Base-by-base conservation (phyloP, 2,329 filamentous ascomycete species). In the Paraconiothyrium brasiliense region DNA sequence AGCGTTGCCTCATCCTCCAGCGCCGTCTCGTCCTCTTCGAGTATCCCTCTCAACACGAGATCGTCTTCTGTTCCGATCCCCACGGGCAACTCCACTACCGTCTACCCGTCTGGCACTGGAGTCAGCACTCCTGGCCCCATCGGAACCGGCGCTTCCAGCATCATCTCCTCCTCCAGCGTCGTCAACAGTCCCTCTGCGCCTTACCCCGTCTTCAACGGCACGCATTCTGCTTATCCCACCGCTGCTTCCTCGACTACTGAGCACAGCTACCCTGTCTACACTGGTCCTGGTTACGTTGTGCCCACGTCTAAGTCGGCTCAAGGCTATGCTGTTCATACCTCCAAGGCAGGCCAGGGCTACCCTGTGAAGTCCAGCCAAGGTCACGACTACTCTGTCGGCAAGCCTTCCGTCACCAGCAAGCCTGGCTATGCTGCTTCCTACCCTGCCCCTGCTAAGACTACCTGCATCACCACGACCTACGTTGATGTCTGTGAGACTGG, bases 401-500 rank as follows among this genome's bases (percentile, higher is more conserved):
- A 43, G 37, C 60, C 67, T 20, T 68, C 63, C 1, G 52, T 70
- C 1, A 67, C 70, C 0, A 54, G 67, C 61, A 61, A 69, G 52
- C 65, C 69, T 10, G 57, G 59, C 11, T 43, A 64, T 37, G 32
- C 64, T 22, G 62, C 50, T 34, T 67, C 64, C 3, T 63, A 48
- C 27, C 62, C 61, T n/a, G 59, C 66, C 13, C 49, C 58, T 39
- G 57, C 52, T 24, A 67, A 63, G 10, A 70, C 67, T 11, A 67
- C 66, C 20, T 63, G 67, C 16, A 62, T 67, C 44, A 71, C 66
- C 13, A 70, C 70, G 41, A 72, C 73, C 24, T 78, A 78, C 57
- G 67, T 77, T n/a, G 76, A 78, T 47, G 65, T 76, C 30, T 78
- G 76, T 73, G 64, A 74, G 3, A 77, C 76, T 14, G 76, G 76